Evolutionary conservation across 176 grass and related monocot species (phyloP).

Genomic region (Aechmea fasciata): DNA sequence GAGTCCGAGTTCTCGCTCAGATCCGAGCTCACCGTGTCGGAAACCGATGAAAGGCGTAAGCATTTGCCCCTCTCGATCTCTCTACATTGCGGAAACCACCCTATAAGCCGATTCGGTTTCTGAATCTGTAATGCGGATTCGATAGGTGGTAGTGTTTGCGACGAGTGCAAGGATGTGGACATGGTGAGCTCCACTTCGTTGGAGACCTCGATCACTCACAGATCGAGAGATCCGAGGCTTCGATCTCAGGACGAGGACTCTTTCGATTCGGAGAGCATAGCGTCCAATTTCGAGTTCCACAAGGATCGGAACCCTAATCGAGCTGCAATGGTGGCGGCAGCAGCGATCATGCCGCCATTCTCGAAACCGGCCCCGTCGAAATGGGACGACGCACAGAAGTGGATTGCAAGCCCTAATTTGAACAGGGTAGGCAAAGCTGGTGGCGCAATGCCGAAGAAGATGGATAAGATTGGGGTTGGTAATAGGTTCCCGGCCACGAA

Average conservation of each 20-base stretch:
- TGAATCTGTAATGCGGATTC: not conserved
- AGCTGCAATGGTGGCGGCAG: conserved; percentile 4
- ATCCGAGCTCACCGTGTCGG: conserved; percentile 35
- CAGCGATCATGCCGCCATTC: conserved; percentile 41
- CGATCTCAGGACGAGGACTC: conserved; percentile 66
- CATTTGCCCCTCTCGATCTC: not conserved
- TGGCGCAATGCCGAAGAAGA: conserved; percentile 36
- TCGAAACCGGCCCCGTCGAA: conserved; percentile 81
- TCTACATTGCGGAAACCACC: conserved; percentile 4
- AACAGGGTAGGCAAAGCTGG: conserved; percentile 28
- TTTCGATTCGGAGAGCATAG: conserved; percentile 58
- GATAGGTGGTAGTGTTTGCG: conserved; percentile 33
- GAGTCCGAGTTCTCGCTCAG: conserved; percentile 47
- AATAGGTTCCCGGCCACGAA: conserved; percentile 47
- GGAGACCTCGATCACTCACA: conserved; percentile 30
- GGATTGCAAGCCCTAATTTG: conserved; percentile 79
- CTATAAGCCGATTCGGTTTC: not conserved
- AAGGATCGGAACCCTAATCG: conserved; percentile 38
- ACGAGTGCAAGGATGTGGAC: conserved; percentile 89
- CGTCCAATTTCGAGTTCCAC: conserved; percentile 86
- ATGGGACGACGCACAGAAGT: conserved; percentile 97
- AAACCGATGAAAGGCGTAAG: conserved; percentile 30
- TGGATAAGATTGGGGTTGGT: conserved; percentile 28
- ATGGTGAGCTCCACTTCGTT: conserved; percentile 57
- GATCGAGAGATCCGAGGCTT: conserved; percentile 30